Evolutionary conservation across 345 rosid genomes (phyloP).

Genomic region (Brassica rapa): DNA sequence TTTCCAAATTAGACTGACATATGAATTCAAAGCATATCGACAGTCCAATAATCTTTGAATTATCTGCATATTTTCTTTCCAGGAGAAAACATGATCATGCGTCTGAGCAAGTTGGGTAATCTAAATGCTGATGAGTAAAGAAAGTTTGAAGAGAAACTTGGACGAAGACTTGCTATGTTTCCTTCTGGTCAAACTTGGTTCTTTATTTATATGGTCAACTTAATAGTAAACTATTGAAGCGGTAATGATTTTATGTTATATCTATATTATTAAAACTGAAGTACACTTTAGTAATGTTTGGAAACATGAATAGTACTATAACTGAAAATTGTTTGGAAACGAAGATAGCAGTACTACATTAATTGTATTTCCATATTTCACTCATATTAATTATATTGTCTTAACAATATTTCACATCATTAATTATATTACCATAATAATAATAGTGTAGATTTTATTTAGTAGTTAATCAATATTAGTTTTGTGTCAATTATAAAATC

Average conservation of each 20-base stretch:
- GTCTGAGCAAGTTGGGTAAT: neutral
- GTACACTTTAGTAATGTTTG: too few relatives aligned
- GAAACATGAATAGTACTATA: too few relatives aligned
- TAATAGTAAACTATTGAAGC: neutral
- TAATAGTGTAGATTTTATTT: too few relatives aligned
- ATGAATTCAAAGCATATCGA: neutral
- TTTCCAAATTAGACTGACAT: neutral
- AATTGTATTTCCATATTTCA: too few relatives aligned
- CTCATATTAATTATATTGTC: too few relatives aligned
- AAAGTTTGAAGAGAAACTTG: slow-evolving; percentile 1
- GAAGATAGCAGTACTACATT: too few relatives aligned
- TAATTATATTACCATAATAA: too few relatives aligned
- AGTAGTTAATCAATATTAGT: too few relatives aligned
- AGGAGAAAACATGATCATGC: neutral
- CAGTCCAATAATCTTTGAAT: neutral
- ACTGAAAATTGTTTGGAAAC: too few relatives aligned
- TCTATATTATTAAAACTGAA: too few relatives aligned
- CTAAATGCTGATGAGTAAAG: slow-evolving; percentile 1
- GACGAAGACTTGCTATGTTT: neutral
- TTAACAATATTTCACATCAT: too few relatives aligned
- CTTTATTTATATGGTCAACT: neutral
- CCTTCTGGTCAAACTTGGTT: slow-evolving; percentile 5
- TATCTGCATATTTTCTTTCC: neutral
- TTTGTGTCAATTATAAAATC: too few relatives aligned
- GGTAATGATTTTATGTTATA: neutral